A percentile compares a stretch with the other conserved stretches of the same genome.
Evolutionary conservation across 2,329 filamentous ascomycete genomes (phyloP).

Genomic region (Fusarium fujikuroi): DNA sequence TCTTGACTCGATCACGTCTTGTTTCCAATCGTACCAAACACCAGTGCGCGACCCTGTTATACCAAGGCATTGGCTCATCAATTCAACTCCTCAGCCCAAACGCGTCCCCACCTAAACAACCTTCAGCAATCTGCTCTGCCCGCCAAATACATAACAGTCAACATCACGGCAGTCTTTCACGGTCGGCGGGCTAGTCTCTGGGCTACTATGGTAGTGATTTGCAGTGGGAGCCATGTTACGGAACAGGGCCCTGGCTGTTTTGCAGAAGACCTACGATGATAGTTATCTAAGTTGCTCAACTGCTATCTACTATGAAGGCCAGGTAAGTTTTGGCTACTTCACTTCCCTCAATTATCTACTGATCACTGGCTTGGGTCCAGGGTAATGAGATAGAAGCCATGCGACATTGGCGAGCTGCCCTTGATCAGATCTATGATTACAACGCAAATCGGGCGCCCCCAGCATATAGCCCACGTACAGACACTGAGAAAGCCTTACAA

Average conservation of each 20-base stretch:
- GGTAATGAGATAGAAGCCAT: slow-evolving; percentile 92
- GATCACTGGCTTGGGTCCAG: slow-evolving; percentile 57
- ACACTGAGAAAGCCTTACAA: slow-evolving; percentile 84
- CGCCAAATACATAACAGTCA: neutral
- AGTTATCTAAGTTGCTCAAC: slow-evolving; percentile 95
- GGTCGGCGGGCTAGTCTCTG: slow-evolving; percentile 36
- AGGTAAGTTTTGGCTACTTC: slow-evolving; percentile 65
- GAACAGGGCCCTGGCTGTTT: slow-evolving; percentile 70
- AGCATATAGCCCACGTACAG: slow-evolving; percentile 75
- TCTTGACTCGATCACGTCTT: slow-evolving; percentile 1
- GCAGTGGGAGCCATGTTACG: slow-evolving; percentile 60
- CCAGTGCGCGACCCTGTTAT: neutral
- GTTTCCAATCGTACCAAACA: neutral
- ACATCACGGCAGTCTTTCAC: neutral
- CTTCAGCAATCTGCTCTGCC: slow-evolving; percentile 20
- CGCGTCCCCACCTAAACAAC: slow-evolving; percentile 6
- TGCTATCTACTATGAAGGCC: slow-evolving; percentile 93
- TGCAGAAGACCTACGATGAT: slow-evolving; percentile 98
- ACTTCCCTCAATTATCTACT: slow-evolving; percentile 5
- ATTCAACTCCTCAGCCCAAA: neutral
- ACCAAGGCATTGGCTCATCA: slow-evolving; percentile 2
- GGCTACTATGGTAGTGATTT: slow-evolving; percentile 45
- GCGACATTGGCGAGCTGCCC: slow-evolving; percentile 87
- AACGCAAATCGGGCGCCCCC: slow-evolving; percentile 79
- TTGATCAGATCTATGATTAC: slow-evolving; percentile 89